These are phyloP conservation scores for Entomophthora muscae DNA, from an alignment of 371 early-diverging fungal species.

Conservation along the genomic window DNA sequence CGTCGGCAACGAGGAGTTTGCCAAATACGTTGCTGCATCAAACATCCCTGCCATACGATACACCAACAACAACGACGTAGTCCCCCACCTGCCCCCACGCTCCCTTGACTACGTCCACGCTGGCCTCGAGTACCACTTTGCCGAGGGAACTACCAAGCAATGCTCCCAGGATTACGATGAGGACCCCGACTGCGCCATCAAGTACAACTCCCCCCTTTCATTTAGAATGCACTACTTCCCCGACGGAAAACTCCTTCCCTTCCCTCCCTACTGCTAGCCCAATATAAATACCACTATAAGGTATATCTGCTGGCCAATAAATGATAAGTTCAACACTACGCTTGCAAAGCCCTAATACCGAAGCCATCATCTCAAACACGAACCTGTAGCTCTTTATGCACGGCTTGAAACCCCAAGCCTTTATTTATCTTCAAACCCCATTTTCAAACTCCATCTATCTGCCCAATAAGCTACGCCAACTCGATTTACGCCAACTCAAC, in stretches of 20 bases:
- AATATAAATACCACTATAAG: not conserved
- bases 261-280: not conserved
- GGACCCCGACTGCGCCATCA: not conserved
- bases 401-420: no score
- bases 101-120: not conserved
- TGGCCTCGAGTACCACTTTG: not conserved
- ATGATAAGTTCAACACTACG: not conserved
- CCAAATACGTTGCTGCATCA: not conserved
- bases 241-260: not conserved
- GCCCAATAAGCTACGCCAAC: no score
- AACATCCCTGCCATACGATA: not conserved
- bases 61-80: not conserved
- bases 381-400: no score
- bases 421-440: no score
- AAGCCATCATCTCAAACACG: not conserved
- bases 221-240: not conserved
- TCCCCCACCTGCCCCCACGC: not conserved
- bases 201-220: not conserved
- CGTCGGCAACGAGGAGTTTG: constrained; percentile 1
- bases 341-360: not conserved
- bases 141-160: not conserved
- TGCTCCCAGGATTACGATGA: not conserved
- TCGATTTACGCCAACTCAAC: no score
- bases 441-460: no score
- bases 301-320: not conserved